phyloP scores from a whole-genome alignment of 2,329 filamentous ascomycete genomes.

The Penicillium griseofulvum region DNA sequence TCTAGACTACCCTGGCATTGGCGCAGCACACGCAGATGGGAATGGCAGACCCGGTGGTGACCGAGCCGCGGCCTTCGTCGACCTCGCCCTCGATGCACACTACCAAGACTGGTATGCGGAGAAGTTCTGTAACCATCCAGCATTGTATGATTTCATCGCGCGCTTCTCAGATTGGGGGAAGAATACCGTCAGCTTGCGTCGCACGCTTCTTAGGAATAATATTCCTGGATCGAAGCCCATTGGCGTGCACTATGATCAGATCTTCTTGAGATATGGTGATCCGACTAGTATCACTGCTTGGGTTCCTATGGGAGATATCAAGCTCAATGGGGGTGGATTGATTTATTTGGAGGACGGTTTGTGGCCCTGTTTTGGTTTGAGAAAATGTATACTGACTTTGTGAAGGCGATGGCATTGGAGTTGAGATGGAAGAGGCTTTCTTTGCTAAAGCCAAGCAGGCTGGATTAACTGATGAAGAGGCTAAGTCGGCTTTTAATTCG shows the following conservation, averaged over 20 bases:
- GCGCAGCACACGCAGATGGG: constrained; percentile 48
- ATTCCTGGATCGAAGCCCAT: constrained; percentile 57
- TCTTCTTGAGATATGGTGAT: constrained; percentile 56
- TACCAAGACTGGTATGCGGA: constrained; percentile 53
- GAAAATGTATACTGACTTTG: neutral
- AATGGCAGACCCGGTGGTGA: constrained; percentile 49
- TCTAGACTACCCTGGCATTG: constrained; percentile 53
- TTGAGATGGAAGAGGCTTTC: constrained; percentile 42
- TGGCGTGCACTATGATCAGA: constrained; percentile 62
- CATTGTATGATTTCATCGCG: constrained; percentile 50
- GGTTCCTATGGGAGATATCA: constrained; percentile 57
- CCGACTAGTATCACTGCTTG: constrained; percentile 57
- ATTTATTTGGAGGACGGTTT: constrained; percentile 56
- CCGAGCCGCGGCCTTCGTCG: constrained; percentile 47
- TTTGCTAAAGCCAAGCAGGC: constrained; percentile 47
- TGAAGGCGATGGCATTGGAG: constrained; percentile 33
- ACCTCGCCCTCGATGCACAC: constrained; percentile 55
- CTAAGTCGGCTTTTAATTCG: constrained; percentile 53
- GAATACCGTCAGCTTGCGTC: constrained; percentile 45
- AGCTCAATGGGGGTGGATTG: constrained; percentile 55
- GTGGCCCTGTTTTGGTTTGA: neutral
- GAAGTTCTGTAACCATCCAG: constrained; percentile 55
- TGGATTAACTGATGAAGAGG: constrained; percentile 54
- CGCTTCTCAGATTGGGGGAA: constrained; percentile 55
- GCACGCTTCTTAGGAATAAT: constrained; percentile 57